phyloP scores from a whole-genome alignment of 2,329 filamentous ascomycete species.

The Colletotrichum magnum region DNA sequence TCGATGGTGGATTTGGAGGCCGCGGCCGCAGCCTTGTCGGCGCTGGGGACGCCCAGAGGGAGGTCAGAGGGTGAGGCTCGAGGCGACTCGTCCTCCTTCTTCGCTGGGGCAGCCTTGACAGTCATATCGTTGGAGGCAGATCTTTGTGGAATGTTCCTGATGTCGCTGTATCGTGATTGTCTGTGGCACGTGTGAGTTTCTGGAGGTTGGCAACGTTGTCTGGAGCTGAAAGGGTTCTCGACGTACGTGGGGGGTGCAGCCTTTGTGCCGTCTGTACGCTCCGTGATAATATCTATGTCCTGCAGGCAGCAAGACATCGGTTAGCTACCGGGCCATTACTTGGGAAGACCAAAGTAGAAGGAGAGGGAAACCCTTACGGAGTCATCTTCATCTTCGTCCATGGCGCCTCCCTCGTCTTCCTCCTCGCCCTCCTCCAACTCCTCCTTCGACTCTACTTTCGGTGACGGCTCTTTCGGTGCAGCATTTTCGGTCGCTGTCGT shows the following conservation, averaged over 20 bases:
- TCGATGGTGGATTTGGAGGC: slow-evolving; percentile 87
- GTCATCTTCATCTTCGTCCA: slow-evolving; percentile 73
- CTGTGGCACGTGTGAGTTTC: slow-evolving; percentile 51
- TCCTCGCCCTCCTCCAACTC: slow-evolving; percentile 76
- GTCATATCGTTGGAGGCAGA: slow-evolving; percentile 66
- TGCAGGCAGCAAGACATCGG: slow-evolving; percentile 46
- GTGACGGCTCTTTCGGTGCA: slow-evolving; percentile 31
- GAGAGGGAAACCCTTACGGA: slow-evolving; percentile 54
- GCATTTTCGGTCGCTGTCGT: slow-evolving; percentile 22
- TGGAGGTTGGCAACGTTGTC: no score
- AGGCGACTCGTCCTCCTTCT: slow-evolving; percentile 59
- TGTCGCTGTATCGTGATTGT: slow-evolving; percentile 75
- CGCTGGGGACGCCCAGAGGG: slow-evolving; percentile 55
- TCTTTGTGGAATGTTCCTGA: slow-evolving; percentile 75
- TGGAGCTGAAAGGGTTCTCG: neutral
- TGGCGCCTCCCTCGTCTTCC: slow-evolving; percentile 72
- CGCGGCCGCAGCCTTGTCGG: slow-evolving; percentile 72
- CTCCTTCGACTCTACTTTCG: slow-evolving; percentile 53
- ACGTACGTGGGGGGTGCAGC: slow-evolving; percentile 71
- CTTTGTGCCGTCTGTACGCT: slow-evolving; percentile 75
- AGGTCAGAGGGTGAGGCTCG: slow-evolving; percentile 49
- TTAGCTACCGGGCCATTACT: slow-evolving; percentile 1
- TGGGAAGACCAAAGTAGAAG: neutral
- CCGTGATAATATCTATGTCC: slow-evolving; percentile 79
- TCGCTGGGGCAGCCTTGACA: slow-evolving; percentile 60